phyloP scores from a whole-genome alignment of 2,329 filamentous ascomycete genomes.

The Penicillium sp. region DNA sequence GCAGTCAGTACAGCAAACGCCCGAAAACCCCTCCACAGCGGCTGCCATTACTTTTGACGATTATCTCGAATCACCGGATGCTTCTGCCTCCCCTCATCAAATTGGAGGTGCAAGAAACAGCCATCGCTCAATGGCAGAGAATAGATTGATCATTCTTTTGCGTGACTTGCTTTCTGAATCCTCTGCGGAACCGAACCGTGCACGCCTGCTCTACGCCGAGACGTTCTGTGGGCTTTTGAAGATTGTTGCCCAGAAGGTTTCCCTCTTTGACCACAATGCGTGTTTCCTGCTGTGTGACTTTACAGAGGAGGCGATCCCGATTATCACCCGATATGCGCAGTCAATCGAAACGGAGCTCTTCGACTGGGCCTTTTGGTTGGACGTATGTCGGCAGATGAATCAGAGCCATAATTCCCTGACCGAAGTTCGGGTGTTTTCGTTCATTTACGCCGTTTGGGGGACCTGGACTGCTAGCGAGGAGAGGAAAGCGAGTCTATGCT shows the following conservation, averaged over 20 bases:
- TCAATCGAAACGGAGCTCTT: conserved; percentile 43
- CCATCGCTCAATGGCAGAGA: conserved; percentile 81
- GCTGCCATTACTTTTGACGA: conserved; percentile 66
- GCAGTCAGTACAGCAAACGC: conserved; percentile 54
- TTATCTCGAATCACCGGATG: conserved; percentile 64
- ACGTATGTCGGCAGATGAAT: conserved; percentile 75
- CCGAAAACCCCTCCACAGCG: conserved; percentile 46
- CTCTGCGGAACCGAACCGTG: conserved; percentile 52
- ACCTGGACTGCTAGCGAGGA: conserved; percentile 64
- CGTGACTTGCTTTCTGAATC: conserved; percentile 73
- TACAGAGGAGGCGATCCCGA: conserved; percentile 74
- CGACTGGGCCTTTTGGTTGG: conserved; percentile 78
- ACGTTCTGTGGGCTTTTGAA: conserved; percentile 73
- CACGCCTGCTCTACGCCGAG: conserved; percentile 72
- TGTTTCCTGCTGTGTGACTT: conserved; percentile 93
- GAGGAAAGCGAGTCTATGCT: conserved; percentile 69
- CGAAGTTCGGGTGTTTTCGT: conserved; percentile 79
- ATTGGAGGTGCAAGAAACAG: conserved; percentile 66
- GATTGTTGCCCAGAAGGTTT: conserved; percentile 71
- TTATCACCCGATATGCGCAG: conserved; percentile 62
- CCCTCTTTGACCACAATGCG: conserved; percentile 76
- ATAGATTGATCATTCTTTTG: conserved; percentile 77
- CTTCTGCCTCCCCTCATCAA: conserved; percentile 62
- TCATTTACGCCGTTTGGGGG: conserved; percentile 79
- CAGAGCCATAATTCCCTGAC: conserved; percentile 86